phyloP scores from a whole-genome alignment of 2,329 filamentous ascomycete genomes.

The Fonsecaea nubica region DNA sequence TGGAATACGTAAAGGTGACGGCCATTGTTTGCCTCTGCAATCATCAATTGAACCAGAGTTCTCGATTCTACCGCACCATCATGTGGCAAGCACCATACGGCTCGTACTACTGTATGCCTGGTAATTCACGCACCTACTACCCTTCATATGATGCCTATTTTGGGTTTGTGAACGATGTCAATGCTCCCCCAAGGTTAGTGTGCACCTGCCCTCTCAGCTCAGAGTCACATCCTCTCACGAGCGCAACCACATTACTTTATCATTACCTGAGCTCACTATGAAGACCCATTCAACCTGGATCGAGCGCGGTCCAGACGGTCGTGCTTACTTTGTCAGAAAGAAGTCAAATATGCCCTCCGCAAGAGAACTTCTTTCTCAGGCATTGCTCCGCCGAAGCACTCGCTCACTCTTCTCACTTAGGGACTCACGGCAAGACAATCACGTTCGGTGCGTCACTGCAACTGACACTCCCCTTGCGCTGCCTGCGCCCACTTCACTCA shows the following conservation, averaged over 20 bases:
- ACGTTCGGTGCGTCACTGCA: conserved; percentile 13
- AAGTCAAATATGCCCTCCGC: conserved; percentile 28
- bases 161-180: conserved; percentile 22
- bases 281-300: conserved; percentile 32
- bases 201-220: conserved; percentile 14
- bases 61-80: conserved; percentile 10
- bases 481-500: conserved; percentile 21
- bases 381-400: conserved; percentile 26
- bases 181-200: conserved; percentile 31
- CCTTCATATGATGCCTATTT: conserved; percentile 35
- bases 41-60: neutral
- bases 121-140: conserved; percentile 26
- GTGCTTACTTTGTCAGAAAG: conserved; percentile 35
- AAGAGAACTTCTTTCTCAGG: conserved; percentile 14
- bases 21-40: neutral
- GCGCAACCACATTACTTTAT: conserved; percentile 5
- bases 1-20: neutral
- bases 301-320: conserved; percentile 36
- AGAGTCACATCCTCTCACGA: conserved; percentile 5
- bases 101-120: conserved; percentile 18
- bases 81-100: conserved; percentile 29
- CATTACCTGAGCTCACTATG: conserved; percentile 11
- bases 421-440: conserved; percentile 26
- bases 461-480: conserved; percentile 9
- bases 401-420: conserved; percentile 36